These are phyloP conservation scores for Penicillium lagena DNA, from an alignment of 495 filamentous ascomycete species.

Conservation along the genomic window DNA sequence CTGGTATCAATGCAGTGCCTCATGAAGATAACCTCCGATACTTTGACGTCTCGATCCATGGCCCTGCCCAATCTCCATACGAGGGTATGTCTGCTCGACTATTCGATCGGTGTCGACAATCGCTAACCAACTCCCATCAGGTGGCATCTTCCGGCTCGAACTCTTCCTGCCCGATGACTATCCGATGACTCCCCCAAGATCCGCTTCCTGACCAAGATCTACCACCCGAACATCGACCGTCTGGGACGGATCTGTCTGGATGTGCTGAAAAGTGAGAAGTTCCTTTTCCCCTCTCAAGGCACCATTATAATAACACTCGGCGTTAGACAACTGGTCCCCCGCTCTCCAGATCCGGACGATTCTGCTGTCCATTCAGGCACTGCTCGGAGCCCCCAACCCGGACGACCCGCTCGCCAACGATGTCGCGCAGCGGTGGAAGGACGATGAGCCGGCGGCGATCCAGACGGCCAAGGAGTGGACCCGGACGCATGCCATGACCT, in stretches of 20 bases:
- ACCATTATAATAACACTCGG: conserved; percentile 5
- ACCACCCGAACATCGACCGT: conserved; percentile 98
- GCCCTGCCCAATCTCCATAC: conserved; percentile 89
- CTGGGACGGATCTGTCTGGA: conserved; percentile 95
- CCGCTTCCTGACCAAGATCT: conserved; percentile 97
- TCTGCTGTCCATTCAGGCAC: conserved; percentile 91
- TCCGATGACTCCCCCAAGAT: conserved; percentile 99
- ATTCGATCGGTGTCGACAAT: conserved; percentile 10
- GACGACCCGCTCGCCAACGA: conserved; percentile 96
- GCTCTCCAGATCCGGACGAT: conserved; percentile 98
- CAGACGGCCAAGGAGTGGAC: conserved; percentile 89
- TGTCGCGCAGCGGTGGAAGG: conserved; percentile 97
- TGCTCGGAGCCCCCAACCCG: conserved; percentile 93
- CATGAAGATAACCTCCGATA: conserved; percentile 98
- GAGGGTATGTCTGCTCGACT: conserved; percentile 53
- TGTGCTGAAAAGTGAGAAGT: conserved; percentile 82
- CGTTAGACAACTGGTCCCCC: conserved; percentile 92
- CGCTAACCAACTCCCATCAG: conserved; percentile 32
- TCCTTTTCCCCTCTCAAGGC: background rate
- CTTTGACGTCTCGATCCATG: conserved; percentile 95
- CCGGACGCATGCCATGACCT: conserved; percentile 63
- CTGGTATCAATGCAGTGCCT: conserved; percentile 94
- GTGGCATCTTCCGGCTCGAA: conserved; percentile 94
- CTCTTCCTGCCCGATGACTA: conserved; percentile 99
- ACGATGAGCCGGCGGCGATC: conserved; percentile 86